Conservation (phyloP, 495 filamentous ascomycete genomes). For the Chaetomium tenue region DNA sequence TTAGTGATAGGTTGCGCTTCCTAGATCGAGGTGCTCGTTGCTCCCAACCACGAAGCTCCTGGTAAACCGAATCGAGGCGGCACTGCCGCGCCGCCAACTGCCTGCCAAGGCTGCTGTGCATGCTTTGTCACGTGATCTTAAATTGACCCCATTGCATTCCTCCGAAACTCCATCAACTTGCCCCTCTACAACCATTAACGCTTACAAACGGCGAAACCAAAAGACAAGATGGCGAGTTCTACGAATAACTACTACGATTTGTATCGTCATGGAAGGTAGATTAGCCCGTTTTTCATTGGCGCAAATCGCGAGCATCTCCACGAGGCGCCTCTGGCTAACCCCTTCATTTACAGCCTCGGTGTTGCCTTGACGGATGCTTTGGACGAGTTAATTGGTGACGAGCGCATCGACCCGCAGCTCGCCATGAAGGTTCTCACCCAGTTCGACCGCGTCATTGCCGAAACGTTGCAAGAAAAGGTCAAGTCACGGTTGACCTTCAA, state of each 20-base stretch:
- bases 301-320: background rate
- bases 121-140: slow-evolving; percentile 17
- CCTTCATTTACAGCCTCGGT: slow-evolving; percentile 65
- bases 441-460: slow-evolving; percentile 86
- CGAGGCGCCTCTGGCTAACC: slow-evolving; percentile 19
- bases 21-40: slow-evolving; percentile 4
- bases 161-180: background rate
- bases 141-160: background rate
- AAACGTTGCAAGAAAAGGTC: slow-evolving; percentile 85
- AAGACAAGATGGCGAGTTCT: slow-evolving; percentile 36
- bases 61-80: background rate
- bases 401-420: slow-evolving; percentile 92
- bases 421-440: slow-evolving; percentile 96
- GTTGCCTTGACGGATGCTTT: slow-evolving; percentile 91
- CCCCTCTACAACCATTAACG: slow-evolving; percentile 19
- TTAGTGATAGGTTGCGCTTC: background rate
- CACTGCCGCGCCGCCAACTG: slow-evolving; percentile 20
- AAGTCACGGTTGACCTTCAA: slow-evolving; percentile 92
- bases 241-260: slow-evolving; percentile 81
- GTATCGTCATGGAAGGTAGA: slow-evolving; percentile 93
- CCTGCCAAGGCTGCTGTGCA: slow-evolving; percentile 17
- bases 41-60: too few species aligned
- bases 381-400: slow-evolving; percentile 88
- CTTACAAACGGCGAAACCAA: slow-evolving; percentile 13
- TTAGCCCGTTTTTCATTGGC: background rate